Conservation (phyloP, 2,329 filamentous ascomycete species). For the Chrysosporium keratinophilum region DNA sequence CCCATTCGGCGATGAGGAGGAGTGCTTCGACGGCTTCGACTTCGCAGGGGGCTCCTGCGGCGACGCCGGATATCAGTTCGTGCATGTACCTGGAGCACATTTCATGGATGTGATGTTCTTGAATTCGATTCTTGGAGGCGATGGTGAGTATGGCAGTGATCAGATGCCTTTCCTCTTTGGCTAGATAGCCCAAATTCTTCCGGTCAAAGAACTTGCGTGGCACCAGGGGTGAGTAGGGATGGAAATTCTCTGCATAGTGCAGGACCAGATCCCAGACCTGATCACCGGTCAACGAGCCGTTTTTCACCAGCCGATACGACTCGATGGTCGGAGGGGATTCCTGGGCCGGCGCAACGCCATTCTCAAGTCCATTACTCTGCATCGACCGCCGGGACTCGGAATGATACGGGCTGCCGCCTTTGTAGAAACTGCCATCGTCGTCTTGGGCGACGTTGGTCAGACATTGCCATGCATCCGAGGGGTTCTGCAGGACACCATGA, state of each 20-base stretch:
- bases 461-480: conserved; percentile 42
- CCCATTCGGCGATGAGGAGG: conserved; percentile 62
- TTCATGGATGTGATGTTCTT: conserved; percentile 53
- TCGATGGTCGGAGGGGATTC: conserved; percentile 23
- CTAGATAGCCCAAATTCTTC: conserved; percentile 45
- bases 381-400: conserved; percentile 3
- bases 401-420: conserved; percentile 19
- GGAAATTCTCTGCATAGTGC: conserved; percentile 55
- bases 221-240: conserved; percentile 60
- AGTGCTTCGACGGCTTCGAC: conserved; percentile 63
- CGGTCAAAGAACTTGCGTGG: conserved; percentile 50
- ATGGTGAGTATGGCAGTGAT: conserved; percentile 61
- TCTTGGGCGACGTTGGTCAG: conserved; percentile 36
- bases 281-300: conserved; percentile 38
- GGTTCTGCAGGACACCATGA: conserved; percentile 35
- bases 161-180: conserved; percentile 53
- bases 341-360: not conserved
- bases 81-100: conserved; percentile 62
- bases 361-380: not conserved
- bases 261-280: conserved; percentile 44
- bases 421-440: conserved; percentile 20
- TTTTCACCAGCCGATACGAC: conserved; percentile 36
- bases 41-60: conserved; percentile 55
- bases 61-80: conserved; percentile 54
- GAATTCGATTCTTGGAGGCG: conserved; percentile 58